phyloP scores from a whole-genome alignment of 805 yeast genomes.

The Kuraishia capsulata region DNA sequence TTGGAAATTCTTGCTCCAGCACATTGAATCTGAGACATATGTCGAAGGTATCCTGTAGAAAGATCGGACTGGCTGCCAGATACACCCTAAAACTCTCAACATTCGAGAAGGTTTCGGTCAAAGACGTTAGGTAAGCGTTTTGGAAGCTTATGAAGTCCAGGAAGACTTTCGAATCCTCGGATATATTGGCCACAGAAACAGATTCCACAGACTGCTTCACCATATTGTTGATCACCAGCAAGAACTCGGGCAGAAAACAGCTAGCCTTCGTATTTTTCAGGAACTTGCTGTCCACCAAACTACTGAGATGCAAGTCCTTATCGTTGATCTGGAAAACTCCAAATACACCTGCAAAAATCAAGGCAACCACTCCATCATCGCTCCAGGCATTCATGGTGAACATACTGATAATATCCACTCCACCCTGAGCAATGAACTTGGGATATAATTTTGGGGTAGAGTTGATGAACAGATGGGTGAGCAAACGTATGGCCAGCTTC shows the following conservation, averaged over 20 bases:
- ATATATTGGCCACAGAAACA: not conserved
- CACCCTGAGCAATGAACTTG: constrained; percentile 42
- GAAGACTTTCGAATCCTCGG: not conserved
- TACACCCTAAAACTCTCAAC: not conserved
- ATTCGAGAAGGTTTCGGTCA: not conserved
- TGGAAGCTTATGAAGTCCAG: not conserved
- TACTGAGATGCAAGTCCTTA: constrained; percentile 7
- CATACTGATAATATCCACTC: constrained; percentile 38
- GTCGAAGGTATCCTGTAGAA: not conserved
- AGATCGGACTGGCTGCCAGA: not conserved
- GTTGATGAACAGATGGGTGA: constrained; percentile 38
- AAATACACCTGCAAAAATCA: constrained; percentile 36
- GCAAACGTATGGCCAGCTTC: constrained; percentile 28
- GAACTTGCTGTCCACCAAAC: constrained; percentile 9
- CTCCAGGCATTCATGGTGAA: constrained; percentile 38
- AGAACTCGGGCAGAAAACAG: constrained; percentile 34
- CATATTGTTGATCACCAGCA: constrained; percentile 10
- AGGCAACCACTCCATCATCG: constrained; percentile 32
- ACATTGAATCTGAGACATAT: not conserved
- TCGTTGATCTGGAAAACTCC: constrained; percentile 25
- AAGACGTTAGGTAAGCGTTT: not conserved
- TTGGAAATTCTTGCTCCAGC: not conserved
- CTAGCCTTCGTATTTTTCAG: constrained; percentile 11
- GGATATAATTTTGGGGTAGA: constrained; percentile 37
- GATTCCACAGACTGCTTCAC: constrained; percentile 6